These are phyloP conservation scores for Phtheirospermum japonicum DNA, from an alignment of 257 asterid species.

Conservation along the genomic window DNA sequence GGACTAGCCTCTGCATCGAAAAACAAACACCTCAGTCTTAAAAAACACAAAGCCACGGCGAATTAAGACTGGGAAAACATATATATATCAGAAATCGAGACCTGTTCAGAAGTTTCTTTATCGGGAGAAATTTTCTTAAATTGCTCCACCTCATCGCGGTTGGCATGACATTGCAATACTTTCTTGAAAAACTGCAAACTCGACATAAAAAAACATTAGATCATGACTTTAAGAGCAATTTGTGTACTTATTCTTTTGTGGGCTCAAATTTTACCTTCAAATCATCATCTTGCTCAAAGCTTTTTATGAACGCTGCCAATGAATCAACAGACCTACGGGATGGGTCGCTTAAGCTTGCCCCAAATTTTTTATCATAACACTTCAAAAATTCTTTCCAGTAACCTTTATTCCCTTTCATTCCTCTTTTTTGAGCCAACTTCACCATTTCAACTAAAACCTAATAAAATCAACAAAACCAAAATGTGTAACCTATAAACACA, in stretches of 20 bases:
- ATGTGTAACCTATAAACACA: not conserved
- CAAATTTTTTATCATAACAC: constrained; percentile 60
- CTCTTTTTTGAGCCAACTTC: constrained; percentile 50
- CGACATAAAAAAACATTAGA: constrained; percentile 2
- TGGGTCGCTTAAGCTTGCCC: constrained; percentile 86
- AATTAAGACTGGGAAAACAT: not conserved
- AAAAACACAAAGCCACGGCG: not conserved
- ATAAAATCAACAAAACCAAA: constrained; percentile 1
- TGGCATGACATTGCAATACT: constrained; percentile 53
- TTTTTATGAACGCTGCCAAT: constrained; percentile 60
- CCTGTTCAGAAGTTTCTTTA: constrained; percentile 81
- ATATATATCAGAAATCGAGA: constrained; percentile 23
- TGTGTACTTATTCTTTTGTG: not conserved
- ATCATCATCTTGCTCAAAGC: constrained; percentile 53
- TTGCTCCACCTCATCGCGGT: constrained; percentile 48
- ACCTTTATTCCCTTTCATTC: constrained; percentile 47
- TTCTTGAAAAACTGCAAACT: constrained; percentile 63
- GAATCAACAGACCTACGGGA: constrained; percentile 60
- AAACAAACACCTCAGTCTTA: constrained; percentile 30
- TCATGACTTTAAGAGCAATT: not conserved
- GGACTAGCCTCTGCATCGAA: constrained; percentile 70
- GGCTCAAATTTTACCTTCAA: constrained; percentile 47
- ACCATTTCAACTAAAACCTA: constrained; percentile 55
- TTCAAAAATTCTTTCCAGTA: constrained; percentile 72
- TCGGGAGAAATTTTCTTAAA: constrained; percentile 50